These are phyloP conservation scores for Melocanna baccifera DNA, from an alignment of 176 grass and related monocot species.

Conservation along the genomic window DNA sequence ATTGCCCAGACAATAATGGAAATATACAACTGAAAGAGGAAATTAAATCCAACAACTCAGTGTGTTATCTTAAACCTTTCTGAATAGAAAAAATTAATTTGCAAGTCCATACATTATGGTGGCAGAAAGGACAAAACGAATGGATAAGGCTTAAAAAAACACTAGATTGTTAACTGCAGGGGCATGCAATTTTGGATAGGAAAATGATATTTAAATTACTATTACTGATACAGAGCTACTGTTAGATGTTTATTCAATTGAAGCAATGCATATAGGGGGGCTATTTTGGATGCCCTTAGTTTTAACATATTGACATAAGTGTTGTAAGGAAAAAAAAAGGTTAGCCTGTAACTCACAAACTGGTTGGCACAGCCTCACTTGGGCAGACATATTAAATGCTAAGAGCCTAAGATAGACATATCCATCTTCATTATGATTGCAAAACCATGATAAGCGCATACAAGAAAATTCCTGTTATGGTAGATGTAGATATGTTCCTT, in stretches of 20 bases:
- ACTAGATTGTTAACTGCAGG: not conserved
- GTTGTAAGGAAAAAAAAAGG: not conserved
- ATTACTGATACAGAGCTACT: not conserved
- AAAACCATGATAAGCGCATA: slow-evolving; percentile 15
- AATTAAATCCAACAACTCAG: not conserved
- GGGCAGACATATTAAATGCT: not conserved
- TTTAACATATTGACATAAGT: not conserved
- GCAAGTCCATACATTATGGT: not conserved
- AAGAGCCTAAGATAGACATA: not conserved
- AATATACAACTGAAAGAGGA: not conserved
- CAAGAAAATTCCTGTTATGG: not conserved
- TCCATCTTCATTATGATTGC: slow-evolving; percentile 1
- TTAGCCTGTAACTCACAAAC: not conserved
- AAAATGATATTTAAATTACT: not conserved
- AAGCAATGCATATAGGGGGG: not conserved
- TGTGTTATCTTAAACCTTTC: not conserved
- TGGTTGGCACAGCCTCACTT: not conserved
- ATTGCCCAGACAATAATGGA: not conserved
- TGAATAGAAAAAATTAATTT: slow-evolving; percentile 10
- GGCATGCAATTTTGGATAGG: not conserved
- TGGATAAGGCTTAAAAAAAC: not conserved
- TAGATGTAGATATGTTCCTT: not conserved
- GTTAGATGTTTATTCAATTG: slow-evolving; percentile 3
- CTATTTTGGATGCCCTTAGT: not conserved
- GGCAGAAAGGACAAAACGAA: not conserved